Base-by-base conservation (phyloP, 2,329 filamentous ascomycete species). In the Fusarium robinianum region DNA sequence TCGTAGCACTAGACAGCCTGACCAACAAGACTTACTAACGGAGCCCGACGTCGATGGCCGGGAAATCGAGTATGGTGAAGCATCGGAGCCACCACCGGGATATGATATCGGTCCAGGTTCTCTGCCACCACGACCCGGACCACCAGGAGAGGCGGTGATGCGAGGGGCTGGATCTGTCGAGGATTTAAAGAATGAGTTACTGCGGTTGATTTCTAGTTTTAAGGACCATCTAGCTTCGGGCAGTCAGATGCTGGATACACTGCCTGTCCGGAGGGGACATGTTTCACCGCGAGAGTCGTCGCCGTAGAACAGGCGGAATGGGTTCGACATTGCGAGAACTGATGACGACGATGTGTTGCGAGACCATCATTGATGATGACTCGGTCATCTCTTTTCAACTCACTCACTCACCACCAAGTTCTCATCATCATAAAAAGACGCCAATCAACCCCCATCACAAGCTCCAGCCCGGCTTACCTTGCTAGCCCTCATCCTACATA, bases 141-240 rank as follows among this genome's bases (percentile, higher is more conserved):
- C 34, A 6, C 34, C 34, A 26, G 16, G 14, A n/a, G 34, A 22
- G 6, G 34, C 5, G 19, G 34, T 37, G 21, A 26, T 27, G 34
- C 7, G 19, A 9, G 34, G 22, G 14, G 14, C 12, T 10, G 34
- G 5, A 12, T 12, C 23, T 10, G 22, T 12, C 5, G 8, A 14
- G 19, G 14, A 37, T 37, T 16, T 27, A 14, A 26, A 37, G 11
- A 5, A 14, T n/a, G 34, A 37, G 24, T 16, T 37, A 9, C 19
- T 37, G 23, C 34, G 34, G 34, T 14, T 37, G 3, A 19, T 37
- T 21, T 26, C 34, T 6, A 37, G 34, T 26, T 37, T 37, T 5
- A 27, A 11, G 22, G 23, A 26, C 9, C 34, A 37, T 37, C 16
- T 26, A 19, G 34, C 18, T 8, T 37, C 15, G 4, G 16, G 14